These are phyloP conservation scores for Neurospora sublineolata DNA, from an alignment of 495 filamentous ascomycete species.

Conservation along the genomic window DNA sequence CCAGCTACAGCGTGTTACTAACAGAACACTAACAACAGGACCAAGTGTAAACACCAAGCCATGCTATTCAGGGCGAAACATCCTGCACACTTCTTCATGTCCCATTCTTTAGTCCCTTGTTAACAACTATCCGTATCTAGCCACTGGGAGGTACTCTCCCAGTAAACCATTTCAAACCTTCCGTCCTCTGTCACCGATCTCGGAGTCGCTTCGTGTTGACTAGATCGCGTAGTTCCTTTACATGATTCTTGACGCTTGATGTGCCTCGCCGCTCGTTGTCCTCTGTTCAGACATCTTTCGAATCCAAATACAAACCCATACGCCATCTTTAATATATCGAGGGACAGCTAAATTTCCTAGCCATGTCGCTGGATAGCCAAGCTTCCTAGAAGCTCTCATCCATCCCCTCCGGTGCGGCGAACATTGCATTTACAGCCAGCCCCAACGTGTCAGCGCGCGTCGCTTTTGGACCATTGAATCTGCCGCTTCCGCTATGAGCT, in stretches of 20 bases:
- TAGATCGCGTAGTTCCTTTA: neutral
- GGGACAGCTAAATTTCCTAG: neutral
- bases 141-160: neutral
- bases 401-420: conserved; percentile 14
- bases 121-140: neutral
- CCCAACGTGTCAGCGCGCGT: conserved; percentile 12
- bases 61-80: neutral
- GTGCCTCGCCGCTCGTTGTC: neutral
- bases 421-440: conserved; percentile 7
- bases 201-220: neutral
- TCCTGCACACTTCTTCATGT: neutral
- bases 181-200: neutral
- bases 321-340: neutral
- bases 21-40: neutral
- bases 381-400: conserved; percentile 7
- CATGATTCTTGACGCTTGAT: neutral
- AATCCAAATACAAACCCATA: neutral
- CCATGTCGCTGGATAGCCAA: neutral
- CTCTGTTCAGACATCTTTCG: neutral
- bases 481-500: conserved; percentile 16
- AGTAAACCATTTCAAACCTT: neutral
- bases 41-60: neutral
- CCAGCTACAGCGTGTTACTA: neutral
- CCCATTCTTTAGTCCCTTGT: neutral
- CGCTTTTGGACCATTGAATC: neutral